phyloP scores from a whole-genome alignment of 495 filamentous ascomycete species.

The Annulohypoxylon stygium region DNA sequence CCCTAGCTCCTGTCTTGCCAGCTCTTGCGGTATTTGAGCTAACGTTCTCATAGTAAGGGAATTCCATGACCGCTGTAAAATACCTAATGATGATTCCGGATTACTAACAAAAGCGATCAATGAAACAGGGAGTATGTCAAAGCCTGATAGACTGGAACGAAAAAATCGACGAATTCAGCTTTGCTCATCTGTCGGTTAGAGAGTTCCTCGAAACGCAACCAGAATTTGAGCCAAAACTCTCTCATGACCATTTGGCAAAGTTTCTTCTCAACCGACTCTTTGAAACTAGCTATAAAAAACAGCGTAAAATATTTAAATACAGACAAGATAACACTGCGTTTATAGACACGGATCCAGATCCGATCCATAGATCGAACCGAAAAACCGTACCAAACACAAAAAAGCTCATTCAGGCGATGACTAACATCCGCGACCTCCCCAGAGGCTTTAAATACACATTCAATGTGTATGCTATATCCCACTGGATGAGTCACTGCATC shows the following conservation, averaged over 20 bases:
- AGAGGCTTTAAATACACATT: not conserved
- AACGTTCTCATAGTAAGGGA: not conserved
- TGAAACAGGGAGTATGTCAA: not conserved
- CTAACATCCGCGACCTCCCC: too few species aligned
- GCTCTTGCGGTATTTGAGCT: not conserved
- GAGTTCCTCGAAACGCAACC: constrained; percentile 2
- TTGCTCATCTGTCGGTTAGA: not conserved
- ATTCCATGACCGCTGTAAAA: not conserved
- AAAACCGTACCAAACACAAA: too few species aligned
- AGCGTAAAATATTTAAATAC: not conserved
- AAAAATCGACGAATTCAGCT: not conserved
- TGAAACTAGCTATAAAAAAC: not conserved
- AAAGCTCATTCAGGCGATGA: too few species aligned
- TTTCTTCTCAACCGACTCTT: not conserved
- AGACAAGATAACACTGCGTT: not conserved
- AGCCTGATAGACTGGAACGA: constrained; percentile 6
- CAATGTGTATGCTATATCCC: not conserved
- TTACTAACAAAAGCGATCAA: not conserved
- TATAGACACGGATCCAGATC: not conserved
- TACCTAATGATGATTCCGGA: not conserved
- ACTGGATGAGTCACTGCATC: constrained; percentile 2
- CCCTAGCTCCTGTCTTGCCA: not conserved
- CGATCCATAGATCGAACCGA: too few species aligned
- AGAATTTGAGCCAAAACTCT: not conserved
- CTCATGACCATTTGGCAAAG: not conserved